Evolutionary conservation across 192 early-diverging fungal genomes (phyloP), one percentile per base, ranked within the genome.

Genomic region (Coemansia guatemalensis): DNA sequence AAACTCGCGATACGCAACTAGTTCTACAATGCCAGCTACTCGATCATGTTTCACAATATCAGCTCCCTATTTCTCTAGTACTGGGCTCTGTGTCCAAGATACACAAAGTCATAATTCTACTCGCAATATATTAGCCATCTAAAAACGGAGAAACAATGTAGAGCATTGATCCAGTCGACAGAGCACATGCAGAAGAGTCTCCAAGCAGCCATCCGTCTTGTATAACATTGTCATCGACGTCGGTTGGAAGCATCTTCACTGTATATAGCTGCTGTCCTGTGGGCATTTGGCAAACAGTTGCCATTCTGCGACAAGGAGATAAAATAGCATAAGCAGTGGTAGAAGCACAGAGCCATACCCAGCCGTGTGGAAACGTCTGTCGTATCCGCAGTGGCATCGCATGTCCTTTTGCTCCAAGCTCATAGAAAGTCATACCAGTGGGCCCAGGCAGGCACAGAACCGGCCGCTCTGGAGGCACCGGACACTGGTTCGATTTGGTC

Each of bases 321-420:
- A 78, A 58, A 23, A 71, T 48, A 0, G 57, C 69, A 35, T 48
- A 78, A 5, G 52, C 69, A 6, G 21, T 12, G 17, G 12, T 20
- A n/a, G 75, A 68, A 18, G 65, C 75, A 23, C 75, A 78, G 5
- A 78, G 66, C 75, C 75, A 78, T 25, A 69, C 75, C 75, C 75
- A 78, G 54, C 66, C 69, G 7, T 20, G 12, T 4, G 62, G 54
- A n/a, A 78, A 72, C 62, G 53, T 32, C n/a, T 26, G 32, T 41
- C 58, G 62, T 44, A 50, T 29, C 33, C 26, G 24, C 35, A 32
- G 25, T 27, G 20, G 29, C 32, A 21, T 4, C 11, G 39, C 3
- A 17, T 22, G 29, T 6, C 9, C 8, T 1, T 21, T 22, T 2
- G 20, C 50, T 8, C 49, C 51, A 20, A 68, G 56, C 3, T 44